These are phyloP conservation scores for Ustilago shanxiensis DNA, from an alignment of 1,284 basidiomycete species.

Conservation along the genomic window DNA sequence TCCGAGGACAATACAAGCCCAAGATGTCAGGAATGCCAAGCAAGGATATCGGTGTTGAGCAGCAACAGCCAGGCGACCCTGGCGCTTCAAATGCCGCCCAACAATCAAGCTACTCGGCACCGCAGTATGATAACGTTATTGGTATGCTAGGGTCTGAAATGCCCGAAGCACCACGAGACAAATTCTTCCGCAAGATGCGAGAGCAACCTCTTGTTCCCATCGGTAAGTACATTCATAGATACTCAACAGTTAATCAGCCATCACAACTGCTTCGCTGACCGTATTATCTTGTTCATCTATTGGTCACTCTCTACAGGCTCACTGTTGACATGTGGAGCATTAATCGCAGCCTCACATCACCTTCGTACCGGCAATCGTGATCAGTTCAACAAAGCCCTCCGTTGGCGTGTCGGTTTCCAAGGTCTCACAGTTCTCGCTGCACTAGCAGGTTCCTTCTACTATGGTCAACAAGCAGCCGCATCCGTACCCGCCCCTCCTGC, in stretches of 20 bases:
- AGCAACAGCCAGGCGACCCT: constrained; percentile 45
- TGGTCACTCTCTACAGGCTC: constrained; percentile 46
- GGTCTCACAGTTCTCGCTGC: constrained; percentile 67
- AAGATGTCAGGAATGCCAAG: constrained; percentile 45
- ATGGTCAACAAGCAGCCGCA: constrained; percentile 44
- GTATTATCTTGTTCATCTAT: too few relatives aligned
- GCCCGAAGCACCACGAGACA: constrained; percentile 54
- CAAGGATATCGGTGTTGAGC: constrained; percentile 33
- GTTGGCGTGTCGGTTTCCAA: constrained; percentile 68
- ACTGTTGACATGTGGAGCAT: constrained; percentile 61
- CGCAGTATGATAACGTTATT: constrained; percentile 4
- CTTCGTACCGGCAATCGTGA: constrained; percentile 65
- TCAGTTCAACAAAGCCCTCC: constrained; percentile 64
- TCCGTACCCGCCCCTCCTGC: constrained; percentile 33
- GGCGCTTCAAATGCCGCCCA: background rate
- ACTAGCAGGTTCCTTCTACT: constrained; percentile 60
- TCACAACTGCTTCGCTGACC: background rate
- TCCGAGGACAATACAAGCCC: background rate
- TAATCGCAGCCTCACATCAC: constrained; percentile 63
- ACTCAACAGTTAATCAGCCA: too few relatives aligned
- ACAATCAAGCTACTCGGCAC: background rate
- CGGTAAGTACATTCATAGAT: constrained; percentile 59
- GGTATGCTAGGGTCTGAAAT: constrained; percentile 16
- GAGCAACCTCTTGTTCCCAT: constrained; percentile 68
- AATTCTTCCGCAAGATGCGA: constrained; percentile 65